Evolutionary conservation across 345 rosid genomes (phyloP), one percentile per base, ranked within the genome.

Genomic region (Eucalyptus pauciflora): DNA sequence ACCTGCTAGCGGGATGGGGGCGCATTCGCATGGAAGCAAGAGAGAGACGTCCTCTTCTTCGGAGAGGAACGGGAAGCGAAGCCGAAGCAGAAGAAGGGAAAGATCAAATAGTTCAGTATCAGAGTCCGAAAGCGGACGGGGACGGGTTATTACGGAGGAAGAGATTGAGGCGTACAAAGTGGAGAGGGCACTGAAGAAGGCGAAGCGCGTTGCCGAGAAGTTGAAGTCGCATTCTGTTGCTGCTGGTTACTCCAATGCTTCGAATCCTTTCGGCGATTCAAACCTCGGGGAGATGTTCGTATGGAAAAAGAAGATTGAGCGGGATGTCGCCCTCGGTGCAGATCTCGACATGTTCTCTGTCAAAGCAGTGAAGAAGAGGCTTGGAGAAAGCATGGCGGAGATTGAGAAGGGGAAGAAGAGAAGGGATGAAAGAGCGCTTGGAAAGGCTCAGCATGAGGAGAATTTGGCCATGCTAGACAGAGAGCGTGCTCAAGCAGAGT

Each of bases 401-500:
- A 95, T 97, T 89, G 98, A 97, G 91, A 96, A 96, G 89, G 99
- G 95, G 69, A 96, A 96, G 93, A 96, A 95, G 93, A 95, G 99
- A 92, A 96, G 99, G 93, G 98, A 97, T 91, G 99, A 96, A 91
- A 95, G 98, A 88, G 99, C 98, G 41, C 91, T 93, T 88, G 98
- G 95, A 93, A 96, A 97, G 88, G 99, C 99, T 69, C 94, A 88
- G 48, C 98, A 94, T 86, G 99, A 97, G 92, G 97, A 97, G 94
- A 98, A 94, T 93, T 96, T 95, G 99, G 98, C 98, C 31, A n/a
- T 96, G 89, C 91, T 96, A 90, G 98, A 98, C 45, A 96, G 99
- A 91, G 98, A 97, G 87, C 98, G 98, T 90, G 96, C 99, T 86
- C 92, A 96, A 89, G 99, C 99, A 91, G 99, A 97, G 91, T 95